Base-by-base conservation (phyloP, 192 early-diverging fungal species). In the Kappamyces sp. region DNA sequence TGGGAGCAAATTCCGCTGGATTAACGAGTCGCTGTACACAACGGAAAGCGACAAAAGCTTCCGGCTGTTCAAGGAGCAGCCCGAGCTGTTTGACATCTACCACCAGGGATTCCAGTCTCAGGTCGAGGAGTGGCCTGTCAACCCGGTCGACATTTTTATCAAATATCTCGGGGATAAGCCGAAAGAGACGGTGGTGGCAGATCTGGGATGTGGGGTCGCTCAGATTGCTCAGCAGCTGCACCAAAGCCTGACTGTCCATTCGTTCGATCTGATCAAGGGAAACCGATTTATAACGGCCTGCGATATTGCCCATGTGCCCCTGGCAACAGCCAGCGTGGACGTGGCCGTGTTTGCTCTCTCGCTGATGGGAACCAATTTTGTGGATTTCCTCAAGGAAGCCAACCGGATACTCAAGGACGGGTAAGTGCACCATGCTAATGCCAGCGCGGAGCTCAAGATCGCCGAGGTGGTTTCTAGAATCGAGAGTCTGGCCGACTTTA, bases 181-280 rank as follows among this genome's bases (percentile, higher is more conserved):
- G 47, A 71, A 73, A 59, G 64, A 65, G 34, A 77, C 73, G 2
- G 78, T 86, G 2, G 71, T 98, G 43, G 93, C 88, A 1, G 96
- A 99, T 74, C 73, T 99, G 69, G 96, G 96, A 12, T 99, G 96
- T 61, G 96, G 96, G 32, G 96, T 96, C 66, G 96, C 92, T 8
- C 85, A 83, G 69, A 77, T 99, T 64, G 89, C 89, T 1, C 79
- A 82, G 43, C 69, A 72, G 10, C 72, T 90, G 9, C 70, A 82
- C 41, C 72, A 74, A 58, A 76, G 83, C 63, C 78, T 85, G 4
- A 51, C 32, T 9, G 51, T 66, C 38, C 69, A 65, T 49, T 92
- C 90, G 37, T 98, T 94, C 73, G 94, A 98, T 72, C 71, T 98
- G 55, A 83, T 91, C 1, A 85, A 85, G 3, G 80, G 79, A 65